A percentile compares a stretch with the other conserved stretches of the same genome.
These are phyloP conservation scores for Clitopilus hobsonii DNA, from an alignment of 768 basidiomycete genomes.

Conservation along the genomic window DNA sequence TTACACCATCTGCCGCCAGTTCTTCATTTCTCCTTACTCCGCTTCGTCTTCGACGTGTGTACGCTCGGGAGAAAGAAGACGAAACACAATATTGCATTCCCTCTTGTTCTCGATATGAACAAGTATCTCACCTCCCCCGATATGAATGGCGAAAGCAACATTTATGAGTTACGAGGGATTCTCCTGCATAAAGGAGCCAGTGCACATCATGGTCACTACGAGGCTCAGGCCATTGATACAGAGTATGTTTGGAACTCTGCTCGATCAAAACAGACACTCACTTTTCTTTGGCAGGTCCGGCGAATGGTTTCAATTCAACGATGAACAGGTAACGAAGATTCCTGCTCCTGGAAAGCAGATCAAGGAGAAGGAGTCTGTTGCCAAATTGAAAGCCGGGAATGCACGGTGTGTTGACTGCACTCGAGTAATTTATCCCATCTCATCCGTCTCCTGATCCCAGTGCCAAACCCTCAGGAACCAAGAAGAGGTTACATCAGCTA, in stretches of 20 bases:
- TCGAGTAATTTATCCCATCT: no score
- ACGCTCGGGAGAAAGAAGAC: conserved; percentile 85
- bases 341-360: conserved; percentile 43
- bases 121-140: conserved; percentile 44
- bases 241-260: conserved; percentile 37
- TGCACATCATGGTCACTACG: conserved; percentile 89
- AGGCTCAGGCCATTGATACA: conserved; percentile 76
- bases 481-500: no score
- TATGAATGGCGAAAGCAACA: conserved; percentile 17
- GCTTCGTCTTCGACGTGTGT: conserved; percentile 84
- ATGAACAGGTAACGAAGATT: conserved; percentile 74
- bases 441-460: no score
- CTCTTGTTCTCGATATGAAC: conserved; percentile 67
- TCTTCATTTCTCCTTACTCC: conserved; percentile 85
- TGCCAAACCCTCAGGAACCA: no score
- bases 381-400: conserved; percentile 20
- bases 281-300: conserved; percentile 37
- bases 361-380: conserved; percentile 23
- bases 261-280: background rate
- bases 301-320: conserved; percentile 91
- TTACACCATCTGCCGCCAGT: conserved; percentile 76
- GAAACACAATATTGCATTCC: conserved; percentile 78
- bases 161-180: conserved; percentile 85
- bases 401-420: conserved; percentile 16
- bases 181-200: conserved; percentile 88